Base-by-base conservation (phyloP, 2,329 filamentous ascomycete genomes). In the Cucurbitaria berberidis region DNA sequence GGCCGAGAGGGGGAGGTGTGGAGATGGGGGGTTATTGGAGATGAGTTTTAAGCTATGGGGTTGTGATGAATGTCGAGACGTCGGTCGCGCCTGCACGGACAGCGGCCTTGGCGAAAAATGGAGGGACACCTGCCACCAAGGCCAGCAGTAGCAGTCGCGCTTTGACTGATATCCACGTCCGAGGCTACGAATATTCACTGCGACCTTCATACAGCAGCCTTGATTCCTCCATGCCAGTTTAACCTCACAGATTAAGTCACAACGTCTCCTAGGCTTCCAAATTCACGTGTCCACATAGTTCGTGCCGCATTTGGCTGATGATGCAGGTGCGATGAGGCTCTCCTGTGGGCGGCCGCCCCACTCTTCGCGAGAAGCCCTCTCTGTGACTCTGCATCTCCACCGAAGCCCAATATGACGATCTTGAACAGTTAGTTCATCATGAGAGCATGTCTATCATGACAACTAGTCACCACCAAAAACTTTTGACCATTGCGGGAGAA, bases 1-100 rank as follows among this genome's bases (percentile, higher is more conserved):
- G 67, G 65, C 62, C 57, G 48, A 57, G 60, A 54, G 53, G 52
- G 57, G 48, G 43, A 47, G 45, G 49, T 56, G 51, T 46, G 45
- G 60, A 48, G 60, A 55, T 56, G 62, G 62, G 54, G 50, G 51
- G 48, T 41, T 43, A 43, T 51, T 52, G 62, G 55, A 49, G 46
- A 59, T 59, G 61, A 45, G 45, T 56, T 54, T 60, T 62, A 54
- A n/a, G 57, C 46, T 48, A 40, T 56, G 58, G 55, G 48, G 53
- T 55, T 52, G 60, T 59, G 57, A 54, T 61, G 48, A 52, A 56
- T 57, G 55, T 60, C 38, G 26, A 26, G 32, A 35, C 53, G 57
- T 50, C 53, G 45, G 48, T 43, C 32, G 44, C 39, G 49, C 22
- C 22, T 42, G 40, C 40, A 42, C 40, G 40, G 40, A 42, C 40